phyloP scores from a whole-genome alignment of 129 eudicot species.

The Ambrosia artemisiifolia region DNA sequence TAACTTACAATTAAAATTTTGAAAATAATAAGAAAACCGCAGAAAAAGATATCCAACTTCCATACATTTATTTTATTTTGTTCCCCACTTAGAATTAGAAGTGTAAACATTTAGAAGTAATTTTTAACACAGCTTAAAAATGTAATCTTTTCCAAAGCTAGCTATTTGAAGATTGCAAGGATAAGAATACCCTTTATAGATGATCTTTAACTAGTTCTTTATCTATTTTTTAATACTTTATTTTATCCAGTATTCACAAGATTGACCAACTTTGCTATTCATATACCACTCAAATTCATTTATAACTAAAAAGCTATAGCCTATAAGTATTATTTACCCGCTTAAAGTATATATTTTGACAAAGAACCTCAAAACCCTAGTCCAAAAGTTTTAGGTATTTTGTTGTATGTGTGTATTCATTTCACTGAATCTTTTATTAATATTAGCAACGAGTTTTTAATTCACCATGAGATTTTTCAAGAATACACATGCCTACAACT shows the following conservation, averaged over 20 bases:
- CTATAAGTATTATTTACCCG: not conserved
- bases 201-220: no score
- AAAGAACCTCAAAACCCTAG: not conserved
- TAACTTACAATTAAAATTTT: not conserved
- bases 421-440: not conserved
- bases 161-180: no score
- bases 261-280: no score
- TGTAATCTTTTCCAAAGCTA: no score
- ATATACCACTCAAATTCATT: no score
- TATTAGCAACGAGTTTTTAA: not conserved
- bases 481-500: conserved; percentile 17
- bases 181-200: no score
- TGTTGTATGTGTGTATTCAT: not conserved
- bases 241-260: no score
- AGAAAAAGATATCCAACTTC: not conserved
- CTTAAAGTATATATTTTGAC: not conserved
- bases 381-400: not conserved
- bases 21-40: not conserved
- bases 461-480: conserved; percentile 10
- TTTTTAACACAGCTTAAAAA: not conserved
- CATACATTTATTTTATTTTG: not conserved
- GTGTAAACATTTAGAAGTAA: not conserved
- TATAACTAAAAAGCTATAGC: no score
- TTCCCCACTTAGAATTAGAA: no score
- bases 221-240: no score